Evolutionary conservation across 345 rosid species (phyloP).

Genomic region (Pistacia vera): DNA sequence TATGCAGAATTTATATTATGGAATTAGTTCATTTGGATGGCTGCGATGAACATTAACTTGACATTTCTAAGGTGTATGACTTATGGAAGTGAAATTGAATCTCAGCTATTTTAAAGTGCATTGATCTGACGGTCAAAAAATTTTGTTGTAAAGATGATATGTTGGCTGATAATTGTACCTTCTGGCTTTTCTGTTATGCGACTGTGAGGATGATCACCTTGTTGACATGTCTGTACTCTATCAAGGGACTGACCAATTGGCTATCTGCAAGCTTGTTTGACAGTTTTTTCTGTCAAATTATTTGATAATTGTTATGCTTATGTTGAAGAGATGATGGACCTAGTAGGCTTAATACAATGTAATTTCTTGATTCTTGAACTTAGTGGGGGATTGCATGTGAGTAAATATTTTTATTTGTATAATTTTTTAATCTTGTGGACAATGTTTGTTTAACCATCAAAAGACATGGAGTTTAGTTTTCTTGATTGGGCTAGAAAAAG

Average conservation of each 20-base stretch:
- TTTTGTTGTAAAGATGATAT: too few relatives aligned
- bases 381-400: neutral
- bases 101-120: too few relatives aligned
- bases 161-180: too few relatives aligned
- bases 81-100: too few relatives aligned
- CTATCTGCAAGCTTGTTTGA: neutral
- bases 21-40: too few relatives aligned
- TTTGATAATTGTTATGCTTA: neutral
- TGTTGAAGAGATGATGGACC: neutral
- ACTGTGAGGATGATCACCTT: neutral
- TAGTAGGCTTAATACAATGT: neutral
- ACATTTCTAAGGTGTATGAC: too few relatives aligned
- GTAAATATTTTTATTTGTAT: neutral
- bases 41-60: too few relatives aligned
- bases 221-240: neutral
- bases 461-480: too few relatives aligned
- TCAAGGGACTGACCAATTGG: neutral
- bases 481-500: neutral
- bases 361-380: neutral
- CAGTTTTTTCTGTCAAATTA: slow-evolving; percentile 1
- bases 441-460: neutral
- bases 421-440: neutral
- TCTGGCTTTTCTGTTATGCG: too few relatives aligned
- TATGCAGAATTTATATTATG: too few relatives aligned
- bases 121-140: too few relatives aligned